Evolutionary conservation across 352 stramenopile species (phyloP).

Genomic region (Thalassiosira oceanica): DNA sequence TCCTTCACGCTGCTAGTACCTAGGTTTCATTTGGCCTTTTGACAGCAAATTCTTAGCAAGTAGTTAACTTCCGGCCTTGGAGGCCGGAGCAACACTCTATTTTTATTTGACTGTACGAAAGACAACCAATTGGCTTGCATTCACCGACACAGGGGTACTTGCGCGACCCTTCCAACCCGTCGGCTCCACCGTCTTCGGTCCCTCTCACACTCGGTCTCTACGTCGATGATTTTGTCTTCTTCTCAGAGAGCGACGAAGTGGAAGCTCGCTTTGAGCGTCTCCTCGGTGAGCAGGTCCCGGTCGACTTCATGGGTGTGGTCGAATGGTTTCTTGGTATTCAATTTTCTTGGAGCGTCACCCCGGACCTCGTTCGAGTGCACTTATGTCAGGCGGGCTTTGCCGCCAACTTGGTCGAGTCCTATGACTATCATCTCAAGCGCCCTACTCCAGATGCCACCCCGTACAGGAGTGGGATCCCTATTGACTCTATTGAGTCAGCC

Average conservation of each 20-base stretch:
- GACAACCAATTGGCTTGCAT: no score
- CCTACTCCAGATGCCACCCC: conserved; percentile 14
- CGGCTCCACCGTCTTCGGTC: not conserved
- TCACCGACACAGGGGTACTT: no score
- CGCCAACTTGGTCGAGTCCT: conserved; percentile 14
- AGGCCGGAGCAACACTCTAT: no score
- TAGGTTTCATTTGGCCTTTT: no score
- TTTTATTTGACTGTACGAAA: no score
- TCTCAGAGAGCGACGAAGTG: conserved; percentile 12
- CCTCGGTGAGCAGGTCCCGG: conserved; percentile 2
- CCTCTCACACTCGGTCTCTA: conserved; percentile 25
- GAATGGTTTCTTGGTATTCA: conserved; percentile 34
- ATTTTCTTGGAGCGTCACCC: conserved; percentile 10
- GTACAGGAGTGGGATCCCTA: conserved; percentile 29
- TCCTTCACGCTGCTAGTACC: no score
- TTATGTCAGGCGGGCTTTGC: conserved; percentile 27
- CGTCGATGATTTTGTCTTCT: conserved; percentile 48
- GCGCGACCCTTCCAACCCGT: not conserved
- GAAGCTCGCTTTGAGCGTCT: conserved; percentile 17
- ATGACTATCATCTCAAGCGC: not conserved
- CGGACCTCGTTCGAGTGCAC: conserved; percentile 6
- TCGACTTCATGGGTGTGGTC: conserved; percentile 47
- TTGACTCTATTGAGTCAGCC: conserved; percentile 34
- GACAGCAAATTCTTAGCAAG: no score
- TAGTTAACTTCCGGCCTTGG: no score